Evolutionary conservation across 1,284 basidiomycete genomes (phyloP), one percentile per base, ranked within the genome.

Genomic region (Thecaphora frezii): DNA sequence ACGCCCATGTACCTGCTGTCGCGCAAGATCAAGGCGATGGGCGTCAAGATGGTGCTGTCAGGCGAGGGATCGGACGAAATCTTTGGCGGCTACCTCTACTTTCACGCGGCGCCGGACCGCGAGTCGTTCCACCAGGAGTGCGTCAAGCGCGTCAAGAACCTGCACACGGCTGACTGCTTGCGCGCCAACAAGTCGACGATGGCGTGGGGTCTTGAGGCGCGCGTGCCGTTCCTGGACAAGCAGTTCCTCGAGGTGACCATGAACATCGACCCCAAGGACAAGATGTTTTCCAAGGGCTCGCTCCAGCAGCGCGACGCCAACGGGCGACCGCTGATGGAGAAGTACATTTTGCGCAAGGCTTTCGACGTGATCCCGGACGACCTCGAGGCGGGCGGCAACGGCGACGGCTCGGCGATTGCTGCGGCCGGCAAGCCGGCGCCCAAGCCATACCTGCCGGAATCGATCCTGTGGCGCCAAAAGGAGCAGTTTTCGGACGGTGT

Each of bases 131-230:
- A 98, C 83, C 90, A 96, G 79, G 96, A 99, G 82, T 89, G 87
- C 71, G 89, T 97, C 49, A 88, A 89, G 76, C 88, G 96, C 40
- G 93, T 97, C 73, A 98, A 98, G 83, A 94, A 97, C 84, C 83
- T 99, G 50, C 94, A 98, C 82, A 97, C 94, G 2, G 85, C 96
- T 38, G 96, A 99, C 80, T 99, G 96, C 81, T 85, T 99, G 60
- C 88, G 96, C 58, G 96, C 96, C 61, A 99, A 99, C 87, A 98
- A 98, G 90, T 93, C 91, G 44, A 98, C 96, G 9, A 98, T 99
- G 96, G 96, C 96, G 1, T 99, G 96, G 94, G 96, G 96, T 66
- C 86, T 99, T 49, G 96, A 99, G 81, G 93, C 94, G 5, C 91
- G 96, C 54, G 96, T 99, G 1, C 96, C 96, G 16, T 99, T 99